Evolutionary conservation across 2,329 filamentous ascomycete species (phyloP).

Genomic region (Cercospora sojina): DNA sequence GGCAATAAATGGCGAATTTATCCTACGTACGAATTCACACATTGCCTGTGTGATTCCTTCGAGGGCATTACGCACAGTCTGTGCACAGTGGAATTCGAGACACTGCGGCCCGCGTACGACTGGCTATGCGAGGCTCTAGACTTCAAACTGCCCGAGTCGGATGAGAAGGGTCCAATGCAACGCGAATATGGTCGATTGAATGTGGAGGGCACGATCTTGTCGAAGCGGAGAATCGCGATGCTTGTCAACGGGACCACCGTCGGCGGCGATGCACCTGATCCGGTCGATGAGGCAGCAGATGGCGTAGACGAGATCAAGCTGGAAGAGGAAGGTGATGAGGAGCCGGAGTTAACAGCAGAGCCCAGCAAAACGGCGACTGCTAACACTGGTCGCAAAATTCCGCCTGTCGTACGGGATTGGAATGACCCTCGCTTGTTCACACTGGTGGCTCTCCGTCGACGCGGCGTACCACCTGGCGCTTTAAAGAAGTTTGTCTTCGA

Average conservation of each 20-base stretch:
- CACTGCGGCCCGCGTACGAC: slow-evolving; percentile 83
- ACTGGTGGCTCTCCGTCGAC: slow-evolving; percentile 75
- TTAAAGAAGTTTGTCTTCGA: slow-evolving; percentile 89
- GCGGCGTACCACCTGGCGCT: slow-evolving; percentile 83
- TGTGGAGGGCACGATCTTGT: slow-evolving; percentile 79
- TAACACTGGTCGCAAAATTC: slow-evolving; percentile 36
- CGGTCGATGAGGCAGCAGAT: slow-evolving; percentile 33
- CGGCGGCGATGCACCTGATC: slow-evolving; percentile 26
- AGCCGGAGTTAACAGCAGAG: slow-evolving; percentile 32
- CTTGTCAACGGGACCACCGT: slow-evolving; percentile 66
- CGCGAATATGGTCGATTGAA: slow-evolving; percentile 79
- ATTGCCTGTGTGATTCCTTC: slow-evolving; percentile 88
- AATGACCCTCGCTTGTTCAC: slow-evolving; percentile 90
- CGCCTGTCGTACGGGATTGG: slow-evolving; percentile 73
- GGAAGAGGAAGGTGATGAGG: slow-evolving; percentile 43
- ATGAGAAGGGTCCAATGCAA: slow-evolving; percentile 72
- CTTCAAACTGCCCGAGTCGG: slow-evolving; percentile 67
- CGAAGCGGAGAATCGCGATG: slow-evolving; percentile 79
- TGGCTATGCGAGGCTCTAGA: slow-evolving; percentile 80
- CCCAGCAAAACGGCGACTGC: slow-evolving; percentile 26
- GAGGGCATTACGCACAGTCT: slow-evolving; percentile 89
- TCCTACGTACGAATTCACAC: slow-evolving; percentile 85
- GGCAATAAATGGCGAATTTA: slow-evolving; percentile 87
- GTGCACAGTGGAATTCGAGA: slow-evolving; percentile 89
- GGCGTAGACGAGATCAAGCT: slow-evolving; percentile 44